A percentile compares a stretch with the other conserved stretches of the same genome.
Evolutionary conservation across 345 rosid species (phyloP).

Genomic region (thale cress (Arabidopsis thaliana)): DNA sequence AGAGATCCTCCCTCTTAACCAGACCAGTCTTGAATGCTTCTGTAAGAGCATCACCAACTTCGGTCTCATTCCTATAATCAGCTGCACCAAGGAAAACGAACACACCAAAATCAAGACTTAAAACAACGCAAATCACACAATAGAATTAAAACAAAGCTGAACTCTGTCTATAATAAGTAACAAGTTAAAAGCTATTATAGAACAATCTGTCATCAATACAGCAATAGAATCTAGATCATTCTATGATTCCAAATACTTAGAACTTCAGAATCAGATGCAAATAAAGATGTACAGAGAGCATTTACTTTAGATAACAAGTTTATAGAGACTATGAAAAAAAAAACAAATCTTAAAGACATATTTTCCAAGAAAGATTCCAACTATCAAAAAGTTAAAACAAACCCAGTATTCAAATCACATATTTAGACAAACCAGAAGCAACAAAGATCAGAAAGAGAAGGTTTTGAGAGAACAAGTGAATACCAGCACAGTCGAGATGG

Average conservation of each 20-base stretch:
- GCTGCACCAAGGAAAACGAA: conserved; percentile 50
- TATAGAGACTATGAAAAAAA: not conserved
- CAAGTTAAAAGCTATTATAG: not conserved
- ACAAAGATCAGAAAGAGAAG: not conserved
- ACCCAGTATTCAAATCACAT: conserved; percentile 1
- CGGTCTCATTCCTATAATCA: conserved; percentile 72
- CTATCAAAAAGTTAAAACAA: conserved; percentile 17
- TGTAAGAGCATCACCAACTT: conserved; percentile 77
- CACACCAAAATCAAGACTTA: not conserved
- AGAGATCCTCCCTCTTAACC: conserved; percentile 85
- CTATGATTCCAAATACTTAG: not conserved
- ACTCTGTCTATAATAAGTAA: not conserved
- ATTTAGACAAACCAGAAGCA: not conserved
- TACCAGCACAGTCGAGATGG: conserved; percentile 95
- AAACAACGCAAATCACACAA: not conserved
- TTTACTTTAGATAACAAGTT: not conserved
- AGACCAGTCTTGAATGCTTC: conserved; percentile 67
- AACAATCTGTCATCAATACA: not conserved
- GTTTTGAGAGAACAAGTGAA: not conserved
- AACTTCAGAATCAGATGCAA: not conserved
- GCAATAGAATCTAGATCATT: not conserved
- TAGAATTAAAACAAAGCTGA: not conserved
- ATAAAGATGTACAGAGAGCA: conserved; percentile 13
- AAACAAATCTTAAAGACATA: not conserved
- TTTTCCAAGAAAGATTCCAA: not conserved